Base-by-base conservation (phyloP, 2,329 filamentous ascomycete genomes). In the Aspergillus phoenicis region DNA sequence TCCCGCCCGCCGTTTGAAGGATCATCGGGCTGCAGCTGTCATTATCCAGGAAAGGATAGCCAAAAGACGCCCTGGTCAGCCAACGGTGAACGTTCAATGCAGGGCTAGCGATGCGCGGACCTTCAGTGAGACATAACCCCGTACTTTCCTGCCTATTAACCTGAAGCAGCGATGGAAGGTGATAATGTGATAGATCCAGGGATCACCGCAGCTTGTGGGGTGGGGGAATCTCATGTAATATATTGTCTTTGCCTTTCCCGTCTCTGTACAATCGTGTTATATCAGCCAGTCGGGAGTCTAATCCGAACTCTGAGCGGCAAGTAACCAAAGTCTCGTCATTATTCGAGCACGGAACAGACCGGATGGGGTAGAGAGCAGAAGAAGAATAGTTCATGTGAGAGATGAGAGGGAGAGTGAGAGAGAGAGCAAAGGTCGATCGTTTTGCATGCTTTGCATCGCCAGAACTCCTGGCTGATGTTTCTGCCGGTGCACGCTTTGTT, bases 171-270 rank as follows among this genome's bases (percentile, higher is more conserved):
- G 61, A 53, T 54, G 48, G 52, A 58, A 10, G 51, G 63, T 63
- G 62, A 67, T 62, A 62, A 60, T 64, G 65, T 66, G 60, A 67
- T 60, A 43, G 51, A 59, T 63, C 51, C 49, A 36, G 15, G 7
- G 52, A 49, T 62, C 28, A 45, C 30, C 36, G 28, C 26, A 52
- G 58, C 20, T 39, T 51, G 56, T 41, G 54, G 30, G 28, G 26
- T 52, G 33, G 54, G 30, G 24, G 20, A 20, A 52, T 10, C 15
- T 39, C 56, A 17, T 33, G 20, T 33, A 33, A 49, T 51, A n/a
- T 15, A 33, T 22, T 45, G 20, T 20, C 41, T 22, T 28, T 30
- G 47, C 47, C 47, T 30, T 8, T 33, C 47, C 24, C 47, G 13
- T 30, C 28, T 30, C 28, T 30, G 28, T 11, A 51, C 6, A 26